Conservation (phyloP, 345 rosid genomes). For the Reutealis trisperma region DNA sequence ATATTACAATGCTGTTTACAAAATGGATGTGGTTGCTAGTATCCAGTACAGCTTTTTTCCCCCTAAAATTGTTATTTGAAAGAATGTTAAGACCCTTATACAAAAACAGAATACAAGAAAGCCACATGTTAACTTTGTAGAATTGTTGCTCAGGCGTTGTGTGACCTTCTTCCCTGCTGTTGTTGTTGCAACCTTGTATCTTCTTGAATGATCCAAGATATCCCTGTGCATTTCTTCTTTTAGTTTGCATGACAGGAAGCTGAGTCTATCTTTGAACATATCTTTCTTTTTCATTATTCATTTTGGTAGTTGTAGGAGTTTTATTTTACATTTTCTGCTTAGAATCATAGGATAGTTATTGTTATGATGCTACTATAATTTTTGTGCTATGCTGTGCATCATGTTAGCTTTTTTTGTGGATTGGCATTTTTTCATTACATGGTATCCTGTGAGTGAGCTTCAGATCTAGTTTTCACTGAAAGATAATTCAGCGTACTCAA, state of each 20-base stretch:
- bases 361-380: not conserved
- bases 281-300: not conserved
- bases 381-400: not conserved
- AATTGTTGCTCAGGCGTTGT: not conserved
- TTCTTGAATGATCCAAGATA: too few relatives aligned
- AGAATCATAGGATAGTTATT: not conserved
- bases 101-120: slow-evolving; percentile 1
- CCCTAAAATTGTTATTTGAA: not conserved
- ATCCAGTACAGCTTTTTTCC: not conserved
- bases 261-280: not conserved
- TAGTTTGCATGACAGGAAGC: not conserved
- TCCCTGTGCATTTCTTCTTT: not conserved
- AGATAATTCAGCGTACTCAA: slow-evolving; percentile 6
- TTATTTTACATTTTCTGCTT: not conserved
- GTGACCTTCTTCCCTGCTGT: not conserved
- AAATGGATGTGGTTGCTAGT: not conserved
- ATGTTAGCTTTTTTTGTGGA: not conserved
- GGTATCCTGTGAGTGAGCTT: not conserved
- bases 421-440: not conserved
- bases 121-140: not conserved
- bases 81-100: not conserved
- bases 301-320: slow-evolving; percentile 8
- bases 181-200: not conserved
- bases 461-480: not conserved
- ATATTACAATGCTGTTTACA: not conserved